Percentiles rank a stretch among this genome's conserved stretches.
Conservation (phyloP, 371 early-diverging fungal species). For the Lichtheimia hyalospora region DNA sequence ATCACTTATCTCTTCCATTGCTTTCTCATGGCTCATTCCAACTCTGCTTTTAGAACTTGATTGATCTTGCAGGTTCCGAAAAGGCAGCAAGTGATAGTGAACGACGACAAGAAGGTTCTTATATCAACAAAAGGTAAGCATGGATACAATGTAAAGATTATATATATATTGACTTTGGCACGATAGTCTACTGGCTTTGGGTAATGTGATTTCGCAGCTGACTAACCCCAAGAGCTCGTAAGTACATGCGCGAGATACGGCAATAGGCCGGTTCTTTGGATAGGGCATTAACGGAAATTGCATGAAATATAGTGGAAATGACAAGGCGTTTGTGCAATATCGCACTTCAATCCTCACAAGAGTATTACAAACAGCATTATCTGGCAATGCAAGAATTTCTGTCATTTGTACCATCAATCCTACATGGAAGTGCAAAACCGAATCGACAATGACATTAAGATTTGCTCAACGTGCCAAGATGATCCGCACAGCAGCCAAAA, state of each 20-base stretch:
- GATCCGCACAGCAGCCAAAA: constrained; percentile 45
- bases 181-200: constrained; percentile 73
- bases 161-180: background rate
- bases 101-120: constrained; percentile 89
- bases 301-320: too few relatives aligned
- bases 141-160: background rate
- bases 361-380: constrained; percentile 85
- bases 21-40: background rate
- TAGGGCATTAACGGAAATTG: too few relatives aligned
- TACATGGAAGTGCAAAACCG: constrained; percentile 64
- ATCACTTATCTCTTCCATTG: constrained; percentile 1
- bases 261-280: too few relatives aligned
- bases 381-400: constrained; percentile 78
- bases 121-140: constrained; percentile 82
- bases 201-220: constrained; percentile 87
- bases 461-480: constrained; percentile 85
- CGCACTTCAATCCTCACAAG: constrained; percentile 94
- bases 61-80: constrained; percentile 98
- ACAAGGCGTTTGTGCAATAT: constrained; percentile 75
- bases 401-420: constrained; percentile 88
- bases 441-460: constrained; percentile 84
- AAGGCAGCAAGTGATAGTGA: constrained; percentile 78
- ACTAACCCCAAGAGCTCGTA: constrained; percentile 40
- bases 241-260: too few relatives aligned
- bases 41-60: constrained; percentile 60